phyloP scores from a whole-genome alignment of 2,329 filamentous ascomycete species.

The Botryosphaeria agaves region DNA sequence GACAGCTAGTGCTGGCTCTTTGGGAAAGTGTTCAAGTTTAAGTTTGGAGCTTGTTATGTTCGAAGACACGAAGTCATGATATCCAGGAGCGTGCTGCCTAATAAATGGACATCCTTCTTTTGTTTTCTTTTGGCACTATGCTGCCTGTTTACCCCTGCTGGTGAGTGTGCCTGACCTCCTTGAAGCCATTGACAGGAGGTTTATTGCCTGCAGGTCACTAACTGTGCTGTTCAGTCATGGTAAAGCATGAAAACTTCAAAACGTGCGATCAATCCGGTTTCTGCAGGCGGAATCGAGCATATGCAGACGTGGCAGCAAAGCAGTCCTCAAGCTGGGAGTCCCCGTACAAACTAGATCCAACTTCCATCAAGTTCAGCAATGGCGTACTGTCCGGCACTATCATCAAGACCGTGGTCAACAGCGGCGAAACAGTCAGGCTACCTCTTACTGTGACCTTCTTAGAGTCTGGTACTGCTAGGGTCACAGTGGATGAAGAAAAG shows the following conservation, averaged over 20 bases:
- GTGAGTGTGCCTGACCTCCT: conserved; percentile 28
- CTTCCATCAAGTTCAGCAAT: conserved; percentile 58
- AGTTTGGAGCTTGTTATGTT: too few relatives aligned
- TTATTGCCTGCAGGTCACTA: too few relatives aligned
- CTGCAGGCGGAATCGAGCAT: conserved; percentile 85
- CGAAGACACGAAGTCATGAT: too few relatives aligned
- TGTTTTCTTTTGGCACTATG: conserved; percentile 37
- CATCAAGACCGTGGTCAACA: conserved; percentile 56
- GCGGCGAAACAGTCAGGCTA: conserved; percentile 54
- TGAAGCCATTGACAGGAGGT: conserved; percentile 3
- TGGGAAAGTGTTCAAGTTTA: too few relatives aligned
- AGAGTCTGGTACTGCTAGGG: conserved; percentile 71
- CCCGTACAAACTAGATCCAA: conserved; percentile 60
- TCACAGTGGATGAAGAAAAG: conserved; percentile 83
- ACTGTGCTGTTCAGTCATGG: conserved; percentile 43
- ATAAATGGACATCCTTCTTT: conserved; percentile 47
- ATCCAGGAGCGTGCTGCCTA: conserved; percentile 21
- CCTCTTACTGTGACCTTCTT: conserved; percentile 79
- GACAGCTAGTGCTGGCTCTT: too few relatives aligned
- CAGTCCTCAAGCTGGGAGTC: conserved; percentile 53
- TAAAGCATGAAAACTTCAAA: conserved; percentile 96
- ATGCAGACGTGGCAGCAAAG: conserved; percentile 58
- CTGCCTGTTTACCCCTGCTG: conserved; percentile 44
- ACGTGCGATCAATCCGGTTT: conserved; percentile 92
- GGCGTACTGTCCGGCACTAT: conserved; percentile 66